These are phyloP conservation scores for Lentinula sp. DNA, from an alignment of 768 basidiomycete genomes.

Conservation along the genomic window DNA sequence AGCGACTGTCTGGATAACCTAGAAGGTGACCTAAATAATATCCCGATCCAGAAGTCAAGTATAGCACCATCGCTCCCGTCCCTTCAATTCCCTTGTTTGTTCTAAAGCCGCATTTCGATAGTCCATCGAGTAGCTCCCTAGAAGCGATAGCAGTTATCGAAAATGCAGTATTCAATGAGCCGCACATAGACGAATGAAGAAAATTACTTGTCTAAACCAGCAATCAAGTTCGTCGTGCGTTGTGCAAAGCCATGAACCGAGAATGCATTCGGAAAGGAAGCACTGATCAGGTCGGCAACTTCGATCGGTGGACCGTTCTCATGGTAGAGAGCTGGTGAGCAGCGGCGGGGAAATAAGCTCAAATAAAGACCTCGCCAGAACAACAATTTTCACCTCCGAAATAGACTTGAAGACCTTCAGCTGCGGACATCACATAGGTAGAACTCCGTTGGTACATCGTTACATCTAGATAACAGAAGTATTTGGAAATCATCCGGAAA, in stretches of 20 bases:
- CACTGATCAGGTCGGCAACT: constrained; percentile 47
- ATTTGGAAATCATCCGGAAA: neutral
- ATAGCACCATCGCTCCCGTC: constrained; percentile 43
- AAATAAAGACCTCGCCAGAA: too few species aligned
- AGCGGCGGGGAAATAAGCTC: too few species aligned
- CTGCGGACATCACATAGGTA: constrained; percentile 39
- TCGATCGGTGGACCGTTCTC: constrained; percentile 43
- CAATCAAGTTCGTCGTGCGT: constrained; percentile 32
- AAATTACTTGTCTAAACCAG: constrained; percentile 46
- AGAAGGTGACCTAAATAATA: constrained; percentile 52
- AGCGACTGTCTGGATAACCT: constrained; percentile 1
- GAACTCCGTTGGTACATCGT: constrained; percentile 53
- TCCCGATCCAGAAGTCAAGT: constrained; percentile 47
- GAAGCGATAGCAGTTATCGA: neutral
- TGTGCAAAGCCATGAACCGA: constrained; percentile 28
- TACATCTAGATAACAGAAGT: constrained; percentile 29
- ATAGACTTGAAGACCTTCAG: constrained; percentile 25
- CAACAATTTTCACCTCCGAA: constrained; percentile 15
- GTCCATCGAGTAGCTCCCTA: constrained; percentile 47
- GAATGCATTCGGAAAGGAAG: constrained; percentile 36
- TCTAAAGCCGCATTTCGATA: constrained; percentile 54
- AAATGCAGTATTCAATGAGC: neutral
- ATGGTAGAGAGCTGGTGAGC: constrained; percentile 26
- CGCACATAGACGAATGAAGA: too few species aligned
- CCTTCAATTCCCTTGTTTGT: constrained; percentile 43